Percentiles rank a stretch among this genome's conserved stretches.
Evolutionary conservation across 148 eudicot genomes (phyloP).

Genomic region (Rhododendron griersonianum): DNA sequence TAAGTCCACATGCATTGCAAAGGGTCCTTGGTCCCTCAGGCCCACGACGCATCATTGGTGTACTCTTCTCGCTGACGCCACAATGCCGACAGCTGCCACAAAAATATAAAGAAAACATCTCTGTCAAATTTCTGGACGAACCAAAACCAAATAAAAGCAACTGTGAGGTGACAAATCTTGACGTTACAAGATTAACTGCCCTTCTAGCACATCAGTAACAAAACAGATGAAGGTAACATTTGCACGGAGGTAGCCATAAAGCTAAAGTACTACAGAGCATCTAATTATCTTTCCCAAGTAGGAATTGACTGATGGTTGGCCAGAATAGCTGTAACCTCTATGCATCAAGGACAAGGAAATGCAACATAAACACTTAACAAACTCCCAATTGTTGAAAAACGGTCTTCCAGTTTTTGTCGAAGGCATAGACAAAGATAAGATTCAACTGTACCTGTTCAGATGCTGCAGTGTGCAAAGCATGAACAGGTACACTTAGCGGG

Average conservation of each 20-base stretch:
- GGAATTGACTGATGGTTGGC: background rate
- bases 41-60: slow-evolving; percentile 87
- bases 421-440: background rate
- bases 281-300: slow-evolving; percentile 1
- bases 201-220: background rate
- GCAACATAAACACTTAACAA: background rate
- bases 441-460: too few relatives aligned
- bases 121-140: background rate
- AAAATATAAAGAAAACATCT: background rate
- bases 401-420: background rate
- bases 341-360: background rate
- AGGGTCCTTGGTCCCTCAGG: slow-evolving; percentile 87
- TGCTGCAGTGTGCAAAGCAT: background rate
- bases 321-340: background rate
- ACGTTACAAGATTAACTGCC: background rate
- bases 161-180: background rate
- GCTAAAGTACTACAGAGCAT: background rate
- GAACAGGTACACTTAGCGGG: background rate
- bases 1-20: slow-evolving; percentile 84
- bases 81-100: slow-evolving; percentile 66
- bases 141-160: background rate
- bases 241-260: background rate
- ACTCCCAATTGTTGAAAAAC: background rate
- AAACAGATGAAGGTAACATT: background rate
- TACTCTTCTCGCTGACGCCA: slow-evolving; percentile 61